phyloP scores from a whole-genome alignment of 2,329 filamentous ascomycete species.

The Pseudogymnoascus sp. region DNA sequence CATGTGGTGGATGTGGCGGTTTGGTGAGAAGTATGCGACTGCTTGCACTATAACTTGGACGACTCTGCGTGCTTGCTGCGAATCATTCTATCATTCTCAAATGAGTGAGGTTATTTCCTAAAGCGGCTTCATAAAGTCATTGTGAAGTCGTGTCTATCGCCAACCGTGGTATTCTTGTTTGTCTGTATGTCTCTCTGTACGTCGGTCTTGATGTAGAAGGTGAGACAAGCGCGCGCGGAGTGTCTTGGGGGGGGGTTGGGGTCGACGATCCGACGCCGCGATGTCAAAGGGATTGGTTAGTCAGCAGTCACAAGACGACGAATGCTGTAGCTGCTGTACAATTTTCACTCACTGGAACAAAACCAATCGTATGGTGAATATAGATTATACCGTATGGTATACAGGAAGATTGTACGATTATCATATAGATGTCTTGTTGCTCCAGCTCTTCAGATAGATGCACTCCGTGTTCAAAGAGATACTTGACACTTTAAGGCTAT shows the following conservation, averaged over 20 bases:
- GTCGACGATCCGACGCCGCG: background rate
- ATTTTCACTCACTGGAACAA: background rate
- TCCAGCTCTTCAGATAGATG: background rate
- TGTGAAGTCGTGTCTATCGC: constrained; percentile 6
- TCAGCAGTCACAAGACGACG: background rate
- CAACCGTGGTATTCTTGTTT: constrained; percentile 6
- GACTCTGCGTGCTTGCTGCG: background rate
- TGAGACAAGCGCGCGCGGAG: constrained; percentile 7
- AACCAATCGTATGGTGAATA: background rate
- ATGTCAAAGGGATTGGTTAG: constrained; percentile 1
- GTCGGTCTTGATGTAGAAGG: constrained; percentile 9
- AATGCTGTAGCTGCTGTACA: background rate
- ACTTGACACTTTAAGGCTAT: background rate
- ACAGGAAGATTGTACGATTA: background rate
- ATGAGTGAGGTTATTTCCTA: constrained; percentile 5
- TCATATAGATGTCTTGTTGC: background rate
- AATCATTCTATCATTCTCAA: constrained; percentile 10
- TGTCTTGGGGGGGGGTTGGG: background rate
- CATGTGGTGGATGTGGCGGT: background rate
- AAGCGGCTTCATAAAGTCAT: constrained; percentile 10
- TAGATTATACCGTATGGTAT: background rate
- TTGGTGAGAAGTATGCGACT: background rate
- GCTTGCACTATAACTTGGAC: constrained; percentile 4
- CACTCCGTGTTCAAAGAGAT: background rate
- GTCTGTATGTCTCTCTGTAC: constrained; percentile 7